Percentiles rank a stretch among this genome's conserved stretches.
phyloP scores from a whole-genome alignment of 345 rosid species.

The Euphorbia lathyris region DNA sequence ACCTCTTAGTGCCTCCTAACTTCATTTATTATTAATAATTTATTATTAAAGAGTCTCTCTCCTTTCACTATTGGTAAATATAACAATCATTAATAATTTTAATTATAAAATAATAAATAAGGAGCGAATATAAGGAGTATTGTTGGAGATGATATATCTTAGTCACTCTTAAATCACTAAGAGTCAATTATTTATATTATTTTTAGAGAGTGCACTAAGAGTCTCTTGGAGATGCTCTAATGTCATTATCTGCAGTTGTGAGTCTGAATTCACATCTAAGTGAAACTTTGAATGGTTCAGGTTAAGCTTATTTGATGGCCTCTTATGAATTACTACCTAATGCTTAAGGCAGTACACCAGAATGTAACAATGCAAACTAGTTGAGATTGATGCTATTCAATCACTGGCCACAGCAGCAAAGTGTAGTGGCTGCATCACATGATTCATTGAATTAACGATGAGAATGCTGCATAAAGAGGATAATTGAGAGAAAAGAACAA shows the following conservation, averaged over 20 bases:
- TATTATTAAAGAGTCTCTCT: no score
- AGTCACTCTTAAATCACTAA: no score
- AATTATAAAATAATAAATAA: no score
- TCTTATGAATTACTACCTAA: background rate
- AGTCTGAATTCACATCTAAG: background rate
- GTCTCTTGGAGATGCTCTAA: no score
- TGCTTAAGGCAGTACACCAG: background rate
- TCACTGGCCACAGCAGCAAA: background rate
- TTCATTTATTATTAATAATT: no score
- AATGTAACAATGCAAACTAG: background rate
- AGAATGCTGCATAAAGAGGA: background rate
- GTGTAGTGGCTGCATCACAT: background rate
- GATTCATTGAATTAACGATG: background rate
- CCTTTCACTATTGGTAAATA: no score
- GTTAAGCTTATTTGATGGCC: slow-evolving; percentile 1
- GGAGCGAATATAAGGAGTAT: no score
- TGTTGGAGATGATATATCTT: no score
- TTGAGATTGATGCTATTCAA: background rate
- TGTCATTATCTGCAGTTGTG: background rate
- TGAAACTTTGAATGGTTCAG: background rate
- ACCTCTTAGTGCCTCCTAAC: no score
- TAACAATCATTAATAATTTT: no score
- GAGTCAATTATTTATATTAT: no score
- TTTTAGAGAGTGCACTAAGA: no score
- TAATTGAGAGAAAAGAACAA: background rate